Evolutionary conservation across 345 rosid genomes (phyloP).

Genomic region (Citrus glauca): DNA sequence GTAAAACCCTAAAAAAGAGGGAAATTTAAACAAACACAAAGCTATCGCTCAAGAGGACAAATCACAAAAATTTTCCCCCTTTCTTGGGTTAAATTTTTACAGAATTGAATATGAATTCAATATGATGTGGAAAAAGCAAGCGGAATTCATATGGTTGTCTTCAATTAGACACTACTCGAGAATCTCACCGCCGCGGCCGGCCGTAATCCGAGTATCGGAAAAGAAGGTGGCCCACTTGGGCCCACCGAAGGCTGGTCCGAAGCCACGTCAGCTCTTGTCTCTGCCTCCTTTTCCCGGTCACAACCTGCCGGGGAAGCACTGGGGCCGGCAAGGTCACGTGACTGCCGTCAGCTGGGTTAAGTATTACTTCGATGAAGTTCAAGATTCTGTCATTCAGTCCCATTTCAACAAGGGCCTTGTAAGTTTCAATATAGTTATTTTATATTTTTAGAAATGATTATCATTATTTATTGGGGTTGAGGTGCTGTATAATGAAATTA

Average conservation of each 20-base stretch:
- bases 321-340: constrained; percentile 30
- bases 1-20: too few relatives aligned
- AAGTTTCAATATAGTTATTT: constrained; percentile 16
- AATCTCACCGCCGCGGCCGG: constrained; percentile 46
- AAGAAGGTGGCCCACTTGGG: constrained; percentile 61
- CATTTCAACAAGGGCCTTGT: constrained; percentile 91
- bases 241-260: constrained; percentile 50
- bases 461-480: background rate
- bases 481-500: too few relatives aligned
- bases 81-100: too few relatives aligned
- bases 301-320: constrained; percentile 51
- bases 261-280: constrained; percentile 84
- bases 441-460: background rate
- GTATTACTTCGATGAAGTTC: constrained; percentile 66
- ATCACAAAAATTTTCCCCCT: too few relatives aligned
- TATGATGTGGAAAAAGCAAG: background rate
- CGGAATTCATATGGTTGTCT: background rate
- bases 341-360: constrained; percentile 87
- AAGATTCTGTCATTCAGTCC: constrained; percentile 52
- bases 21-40: too few relatives aligned
- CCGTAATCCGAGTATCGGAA: constrained; percentile 56
- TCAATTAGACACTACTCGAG: constrained; percentile 44
- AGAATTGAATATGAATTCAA: too few relatives aligned
- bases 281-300: constrained; percentile 75
- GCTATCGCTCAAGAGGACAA: too few relatives aligned